These are phyloP conservation scores for Leccinum aurantiacum DNA, from an alignment of 768 basidiomycete species.

Conservation along the genomic window DNA sequence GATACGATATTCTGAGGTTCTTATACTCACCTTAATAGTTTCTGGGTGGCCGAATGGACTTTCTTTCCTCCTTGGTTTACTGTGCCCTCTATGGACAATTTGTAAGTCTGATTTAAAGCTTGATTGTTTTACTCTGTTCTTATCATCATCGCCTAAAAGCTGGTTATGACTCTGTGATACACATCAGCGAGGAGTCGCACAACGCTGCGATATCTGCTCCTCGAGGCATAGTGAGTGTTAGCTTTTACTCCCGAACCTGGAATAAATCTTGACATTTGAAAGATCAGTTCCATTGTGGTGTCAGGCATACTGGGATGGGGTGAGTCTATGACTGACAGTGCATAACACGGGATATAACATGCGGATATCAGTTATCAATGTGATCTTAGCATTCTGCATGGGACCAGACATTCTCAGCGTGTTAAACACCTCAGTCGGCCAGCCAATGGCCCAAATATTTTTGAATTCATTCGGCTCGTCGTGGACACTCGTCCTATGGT, in stretches of 20 bases:
- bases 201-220: conserved; percentile 57
- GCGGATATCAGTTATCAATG: conserved; percentile 45
- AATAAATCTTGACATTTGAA: not conserved
- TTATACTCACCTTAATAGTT: conserved; percentile 19
- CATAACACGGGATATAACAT: not conserved
- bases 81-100: conserved; percentile 48
- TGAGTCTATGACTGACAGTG: conserved; percentile 14
- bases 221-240: conserved; percentile 47
- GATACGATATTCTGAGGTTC: not conserved
- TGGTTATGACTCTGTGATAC: conserved; percentile 41
- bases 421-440: conserved; percentile 29
- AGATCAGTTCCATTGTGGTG: conserved; percentile 39
- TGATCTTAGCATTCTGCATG: conserved; percentile 58
- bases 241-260: not conserved
- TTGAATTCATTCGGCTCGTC: conserved; percentile 40
- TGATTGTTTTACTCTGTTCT: conserved; percentile 39
- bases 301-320: conserved; percentile 48
- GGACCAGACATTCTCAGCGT: conserved; percentile 45
- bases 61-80: conserved; percentile 45
- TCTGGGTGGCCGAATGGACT: conserved; percentile 45
- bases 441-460: conserved; percentile 42
- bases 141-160: conserved; percentile 18
- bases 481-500: conserved; percentile 50
- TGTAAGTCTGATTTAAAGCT: conserved; percentile 20
- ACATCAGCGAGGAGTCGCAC: conserved; percentile 52